Conservation (phyloP, 495 filamentous ascomycete species). For the Hyaloscypha finlandica region DNA sequence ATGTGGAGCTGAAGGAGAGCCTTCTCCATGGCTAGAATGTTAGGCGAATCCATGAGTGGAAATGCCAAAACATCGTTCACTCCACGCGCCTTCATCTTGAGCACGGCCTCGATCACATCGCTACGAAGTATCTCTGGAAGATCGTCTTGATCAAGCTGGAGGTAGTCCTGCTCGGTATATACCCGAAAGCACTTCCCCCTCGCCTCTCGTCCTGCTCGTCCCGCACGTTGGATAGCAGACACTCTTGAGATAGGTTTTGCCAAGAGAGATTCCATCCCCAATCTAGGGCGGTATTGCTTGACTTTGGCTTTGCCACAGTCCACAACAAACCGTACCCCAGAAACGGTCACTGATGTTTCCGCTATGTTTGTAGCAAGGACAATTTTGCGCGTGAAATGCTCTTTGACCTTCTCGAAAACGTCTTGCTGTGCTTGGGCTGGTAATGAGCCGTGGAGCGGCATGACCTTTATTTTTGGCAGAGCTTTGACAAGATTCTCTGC, state of each 20-base stretch:
- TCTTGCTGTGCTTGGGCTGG: slow-evolving; percentile 75
- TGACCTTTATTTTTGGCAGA: slow-evolving; percentile 66
- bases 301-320: slow-evolving; percentile 94
- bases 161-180: slow-evolving; percentile 82
- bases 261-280: slow-evolving; percentile 89
- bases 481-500: slow-evolving; percentile 66
- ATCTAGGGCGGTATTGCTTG: slow-evolving; percentile 82
- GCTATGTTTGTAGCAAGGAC: slow-evolving; percentile 97
- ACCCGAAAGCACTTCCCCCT: slow-evolving; percentile 87
- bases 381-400: slow-evolving; percentile 75
- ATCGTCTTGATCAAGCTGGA: slow-evolving; percentile 67
- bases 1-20: slow-evolving; percentile 78
- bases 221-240: slow-evolving; percentile 86
- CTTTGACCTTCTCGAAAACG: slow-evolving; percentile 77
- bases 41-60: slow-evolving; percentile 81
- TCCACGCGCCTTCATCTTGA: slow-evolving; percentile 93
- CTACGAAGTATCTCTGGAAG: slow-evolving; percentile 89
- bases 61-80: slow-evolving; percentile 82
- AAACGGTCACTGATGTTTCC: slow-evolving; percentile 95
- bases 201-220: slow-evolving; percentile 91
- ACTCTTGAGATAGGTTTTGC: slow-evolving; percentile 92
- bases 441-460: slow-evolving; percentile 53
- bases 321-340: slow-evolving; percentile 87
- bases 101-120: slow-evolving; percentile 80
- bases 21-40: slow-evolving; percentile 75